phyloP scores from a whole-genome alignment of 768 basidiomycete species.

The Leucocoprinus birnbaumii region DNA sequence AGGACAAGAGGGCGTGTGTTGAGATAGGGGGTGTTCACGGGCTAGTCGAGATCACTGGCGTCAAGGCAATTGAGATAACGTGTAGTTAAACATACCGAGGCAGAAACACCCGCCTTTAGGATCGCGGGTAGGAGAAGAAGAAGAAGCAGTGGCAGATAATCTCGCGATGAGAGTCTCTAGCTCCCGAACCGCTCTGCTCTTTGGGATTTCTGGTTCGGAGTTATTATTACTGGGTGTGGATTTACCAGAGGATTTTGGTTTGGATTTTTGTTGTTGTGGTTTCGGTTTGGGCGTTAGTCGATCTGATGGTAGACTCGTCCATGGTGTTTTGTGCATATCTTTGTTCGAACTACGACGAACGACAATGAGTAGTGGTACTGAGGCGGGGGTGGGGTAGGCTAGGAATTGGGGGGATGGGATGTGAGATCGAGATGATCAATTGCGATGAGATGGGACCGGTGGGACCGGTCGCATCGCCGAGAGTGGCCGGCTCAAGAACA shows the following conservation, averaged over 20 bases:
- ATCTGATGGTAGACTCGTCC: constrained; percentile 53
- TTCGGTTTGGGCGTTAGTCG: constrained; percentile 36
- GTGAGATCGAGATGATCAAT: too few species aligned
- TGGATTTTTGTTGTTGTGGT: constrained; percentile 24
- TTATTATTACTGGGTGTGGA: too few species aligned
- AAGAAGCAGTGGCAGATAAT: constrained; percentile 28
- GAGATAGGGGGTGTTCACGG: constrained; percentile 54
- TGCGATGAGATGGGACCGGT: too few species aligned
- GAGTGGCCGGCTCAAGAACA: too few species aligned
- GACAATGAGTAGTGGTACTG: too few species aligned
- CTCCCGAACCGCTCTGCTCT: constrained; percentile 18
- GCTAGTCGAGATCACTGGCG: too few species aligned
- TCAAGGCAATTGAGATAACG: too few species aligned
- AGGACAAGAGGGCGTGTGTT: constrained; percentile 51
- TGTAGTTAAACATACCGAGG: constrained; percentile 44
- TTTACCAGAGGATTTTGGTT: too few species aligned
- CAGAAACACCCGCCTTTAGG: constrained; percentile 71
- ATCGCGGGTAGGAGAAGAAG: constrained; percentile 38
- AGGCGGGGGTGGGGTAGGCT: too few species aligned
- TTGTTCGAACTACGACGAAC: too few species aligned
- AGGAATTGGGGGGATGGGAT: too few species aligned
- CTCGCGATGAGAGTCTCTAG: constrained; percentile 47
- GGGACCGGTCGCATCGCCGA: too few species aligned
- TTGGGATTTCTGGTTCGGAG: constrained; percentile 17
- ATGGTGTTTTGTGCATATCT: constrained; percentile 39